phyloP scores from a whole-genome alignment of 306 rosid genomes.

The Ziziphus jujuba region DNA sequence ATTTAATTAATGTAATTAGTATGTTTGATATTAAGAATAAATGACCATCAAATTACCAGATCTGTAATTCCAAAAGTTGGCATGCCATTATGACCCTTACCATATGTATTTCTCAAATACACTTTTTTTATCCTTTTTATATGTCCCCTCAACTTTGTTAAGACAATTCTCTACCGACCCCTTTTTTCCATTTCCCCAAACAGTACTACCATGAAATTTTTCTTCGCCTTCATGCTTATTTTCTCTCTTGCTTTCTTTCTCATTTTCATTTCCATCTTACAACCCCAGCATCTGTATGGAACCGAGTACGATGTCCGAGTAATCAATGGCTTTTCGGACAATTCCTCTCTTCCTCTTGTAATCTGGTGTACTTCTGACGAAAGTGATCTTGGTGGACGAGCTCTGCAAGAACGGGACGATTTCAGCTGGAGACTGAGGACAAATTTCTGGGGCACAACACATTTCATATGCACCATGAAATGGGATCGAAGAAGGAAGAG shows the following conservation, averaged over 20 bases:
- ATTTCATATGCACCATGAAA: slow-evolving; percentile 74
- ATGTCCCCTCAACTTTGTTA: too few species aligned
- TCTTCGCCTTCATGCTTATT: slow-evolving; percentile 13
- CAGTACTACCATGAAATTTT: slow-evolving; percentile 18
- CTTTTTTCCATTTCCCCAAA: background rate
- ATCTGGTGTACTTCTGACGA: slow-evolving; percentile 76
- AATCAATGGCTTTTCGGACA: slow-evolving; percentile 69
- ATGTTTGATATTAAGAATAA: too few species aligned
- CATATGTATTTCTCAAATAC: too few species aligned
- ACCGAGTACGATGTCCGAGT: slow-evolving; percentile 57
- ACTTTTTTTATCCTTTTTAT: too few species aligned
- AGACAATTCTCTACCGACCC: too few species aligned
- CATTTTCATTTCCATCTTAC: slow-evolving; percentile 23
- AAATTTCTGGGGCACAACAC: slow-evolving; percentile 45
- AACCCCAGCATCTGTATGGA: slow-evolving; percentile 31
- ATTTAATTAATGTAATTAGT: too few species aligned
- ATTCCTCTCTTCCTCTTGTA: slow-evolving; percentile 71
- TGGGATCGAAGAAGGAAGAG: slow-evolving; percentile 61
- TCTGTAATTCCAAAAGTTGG: too few species aligned
- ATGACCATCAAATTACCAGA: too few species aligned
- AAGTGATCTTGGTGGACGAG: slow-evolving; percentile 74
- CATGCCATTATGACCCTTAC: too few species aligned
- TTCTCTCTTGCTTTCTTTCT: slow-evolving; percentile 29
- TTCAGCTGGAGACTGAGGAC: slow-evolving; percentile 70
- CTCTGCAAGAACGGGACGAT: slow-evolving; percentile 77